Percentiles rank a stretch among this genome's conserved stretches.
Conservation (phyloP, 2,329 filamentous ascomycete species). For the Trichoderma sp. region DNA sequence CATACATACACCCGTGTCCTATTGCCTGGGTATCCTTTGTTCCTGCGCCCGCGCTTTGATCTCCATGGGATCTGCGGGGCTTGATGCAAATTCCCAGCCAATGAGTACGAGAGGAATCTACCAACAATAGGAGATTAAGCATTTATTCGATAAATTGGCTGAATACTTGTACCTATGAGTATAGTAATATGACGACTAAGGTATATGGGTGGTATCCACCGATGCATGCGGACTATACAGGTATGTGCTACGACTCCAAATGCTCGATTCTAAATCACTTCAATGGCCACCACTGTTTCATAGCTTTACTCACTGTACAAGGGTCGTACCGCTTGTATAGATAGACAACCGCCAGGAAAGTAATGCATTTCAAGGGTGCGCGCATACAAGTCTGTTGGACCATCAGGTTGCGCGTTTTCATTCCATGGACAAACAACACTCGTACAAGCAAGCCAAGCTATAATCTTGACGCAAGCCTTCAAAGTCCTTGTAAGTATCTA, state of each 20-base stretch:
- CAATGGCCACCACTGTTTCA: no score
- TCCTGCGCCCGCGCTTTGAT: neutral
- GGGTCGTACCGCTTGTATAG: neutral
- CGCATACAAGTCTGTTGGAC: neutral
- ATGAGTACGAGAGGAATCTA: neutral
- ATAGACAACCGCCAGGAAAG: neutral
- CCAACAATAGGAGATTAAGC: neutral
- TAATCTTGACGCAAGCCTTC: neutral
- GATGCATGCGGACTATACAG: neutral
- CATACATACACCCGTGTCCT: no score
- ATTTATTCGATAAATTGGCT: no score
- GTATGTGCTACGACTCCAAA: neutral
- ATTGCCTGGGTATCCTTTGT: no score
- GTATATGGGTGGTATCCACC: neutral
- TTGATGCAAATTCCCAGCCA: neutral
- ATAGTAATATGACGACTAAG: neutral
- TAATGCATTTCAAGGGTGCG: neutral
- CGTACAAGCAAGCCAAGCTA: neutral
- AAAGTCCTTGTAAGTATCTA: neutral
- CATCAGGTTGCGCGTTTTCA: neutral
- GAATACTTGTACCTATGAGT: neutral
- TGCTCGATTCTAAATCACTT: neutral
- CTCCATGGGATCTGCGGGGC: no score
- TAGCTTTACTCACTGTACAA: neutral
- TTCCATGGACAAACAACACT: neutral